phyloP scores from a whole-genome alignment of 306 rosid species.

The Medicago ruthenica region DNA sequence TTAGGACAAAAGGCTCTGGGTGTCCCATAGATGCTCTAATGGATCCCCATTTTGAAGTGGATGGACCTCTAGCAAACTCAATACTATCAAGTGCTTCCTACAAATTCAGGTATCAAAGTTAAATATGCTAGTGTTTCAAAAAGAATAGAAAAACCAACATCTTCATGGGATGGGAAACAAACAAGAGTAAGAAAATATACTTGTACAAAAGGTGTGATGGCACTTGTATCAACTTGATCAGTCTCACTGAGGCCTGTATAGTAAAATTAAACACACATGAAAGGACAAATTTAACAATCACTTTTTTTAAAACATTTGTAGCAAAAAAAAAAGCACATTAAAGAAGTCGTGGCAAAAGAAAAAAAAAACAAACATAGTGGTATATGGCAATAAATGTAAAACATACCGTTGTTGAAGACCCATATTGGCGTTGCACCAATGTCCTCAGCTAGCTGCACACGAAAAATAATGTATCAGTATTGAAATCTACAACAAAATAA shows the following conservation, averaged over 20 bases:
- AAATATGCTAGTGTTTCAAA: background rate
- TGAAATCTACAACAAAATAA: no score
- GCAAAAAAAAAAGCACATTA: background rate
- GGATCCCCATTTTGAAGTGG: no score
- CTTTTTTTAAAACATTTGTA: background rate
- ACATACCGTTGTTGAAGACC: constrained; percentile 3
- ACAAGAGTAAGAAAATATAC: constrained; percentile 43
- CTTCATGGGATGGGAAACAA: no score
- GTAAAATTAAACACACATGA: constrained; percentile 14
- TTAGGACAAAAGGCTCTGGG: no score
- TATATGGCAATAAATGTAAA: no score
- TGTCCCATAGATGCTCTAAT: no score
- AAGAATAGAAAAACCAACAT: background rate
- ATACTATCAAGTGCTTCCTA: constrained; percentile 38
- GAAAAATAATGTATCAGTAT: no score
- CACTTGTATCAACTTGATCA: no score
- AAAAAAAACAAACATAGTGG: background rate
- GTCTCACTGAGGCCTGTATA: constrained; percentile 45
- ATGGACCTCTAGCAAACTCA: no score
- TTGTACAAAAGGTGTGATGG: constrained; percentile 30
- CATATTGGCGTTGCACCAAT: no score
- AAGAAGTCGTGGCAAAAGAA: background rate
- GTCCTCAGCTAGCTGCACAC: no score
- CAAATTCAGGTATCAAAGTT: background rate
- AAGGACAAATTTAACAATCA: background rate